Conservation (phyloP, 2,329 filamentous ascomycete genomes). For the Pleoardoris graminearum region DNA sequence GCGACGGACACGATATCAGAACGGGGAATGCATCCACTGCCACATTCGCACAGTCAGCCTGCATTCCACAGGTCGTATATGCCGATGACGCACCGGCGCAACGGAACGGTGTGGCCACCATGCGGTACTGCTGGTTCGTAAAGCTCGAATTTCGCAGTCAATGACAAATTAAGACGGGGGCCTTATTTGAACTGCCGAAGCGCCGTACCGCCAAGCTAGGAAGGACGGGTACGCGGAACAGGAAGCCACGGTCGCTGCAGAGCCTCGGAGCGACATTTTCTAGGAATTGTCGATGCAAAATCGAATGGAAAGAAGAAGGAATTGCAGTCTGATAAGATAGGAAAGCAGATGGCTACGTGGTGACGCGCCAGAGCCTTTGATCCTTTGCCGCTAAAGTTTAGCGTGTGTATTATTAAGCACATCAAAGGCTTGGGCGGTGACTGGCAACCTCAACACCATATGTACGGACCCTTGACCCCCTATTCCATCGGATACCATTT, state of each 20-base stretch:
- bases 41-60: constrained; percentile 3
- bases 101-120: neutral
- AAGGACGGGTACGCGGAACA: neutral
- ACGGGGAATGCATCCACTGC: neutral
- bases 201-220: neutral
- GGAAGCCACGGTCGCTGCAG: neutral
- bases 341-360: too few species aligned
- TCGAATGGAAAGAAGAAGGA: too few species aligned
- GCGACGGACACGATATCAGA: neutral
- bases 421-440: too few species aligned
- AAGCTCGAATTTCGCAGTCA: neutral
- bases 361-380: too few species aligned
- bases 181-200: neutral
- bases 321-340: too few species aligned
- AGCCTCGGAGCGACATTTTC: too few species aligned
- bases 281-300: too few species aligned
- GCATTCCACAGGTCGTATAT: constrained; percentile 8
- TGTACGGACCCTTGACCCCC: too few species aligned
- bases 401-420: too few species aligned
- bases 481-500: too few species aligned
- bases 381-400: too few species aligned
- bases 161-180: constrained; percentile 4
- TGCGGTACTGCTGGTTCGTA: neutral
- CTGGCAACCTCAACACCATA: too few species aligned
- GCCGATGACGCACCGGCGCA: neutral